These are phyloP conservation scores for Alternaria sp. DNA, from an alignment of 2,329 filamentous ascomycete species.

Conservation along the genomic window DNA sequence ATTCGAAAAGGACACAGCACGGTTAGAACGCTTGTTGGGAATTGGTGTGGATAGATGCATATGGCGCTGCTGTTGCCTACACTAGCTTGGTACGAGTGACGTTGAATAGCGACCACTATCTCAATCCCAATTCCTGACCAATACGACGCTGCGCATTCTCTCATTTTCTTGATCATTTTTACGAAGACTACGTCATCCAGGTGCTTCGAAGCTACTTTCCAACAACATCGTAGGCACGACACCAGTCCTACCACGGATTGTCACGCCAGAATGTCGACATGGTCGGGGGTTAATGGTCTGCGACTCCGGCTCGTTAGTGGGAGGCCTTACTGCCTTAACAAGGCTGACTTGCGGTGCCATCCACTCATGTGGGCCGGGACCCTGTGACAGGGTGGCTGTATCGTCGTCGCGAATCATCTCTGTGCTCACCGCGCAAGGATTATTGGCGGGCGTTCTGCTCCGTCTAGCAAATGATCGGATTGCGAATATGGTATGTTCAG, in stretches of 20 bases:
- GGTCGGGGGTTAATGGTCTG: slow-evolving; percentile 29
- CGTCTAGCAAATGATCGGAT: slow-evolving; percentile 7
- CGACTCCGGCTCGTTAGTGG: slow-evolving; percentile 44
- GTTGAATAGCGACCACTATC: slow-evolving; percentile 15
- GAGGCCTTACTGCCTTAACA: slow-evolving; percentile 43
- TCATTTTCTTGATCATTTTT: background rate
- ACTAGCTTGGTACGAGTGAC: slow-evolving; percentile 30
- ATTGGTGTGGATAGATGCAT: slow-evolving; percentile 32
- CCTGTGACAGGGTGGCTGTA: slow-evolving; percentile 12
- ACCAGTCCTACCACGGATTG: slow-evolving; percentile 26
- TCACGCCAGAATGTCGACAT: slow-evolving; percentile 31
- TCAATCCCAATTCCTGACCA: slow-evolving; percentile 1
- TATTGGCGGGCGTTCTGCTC: slow-evolving; percentile 14
- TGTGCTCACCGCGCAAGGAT: slow-evolving; percentile 6
- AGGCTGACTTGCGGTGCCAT: slow-evolving; percentile 44
- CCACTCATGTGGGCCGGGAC: slow-evolving; percentile 14
- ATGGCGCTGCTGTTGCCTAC: slow-evolving; percentile 33
- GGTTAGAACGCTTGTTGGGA: slow-evolving; percentile 28
- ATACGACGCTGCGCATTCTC: background rate
- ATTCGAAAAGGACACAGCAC: slow-evolving; percentile 14
- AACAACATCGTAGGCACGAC: slow-evolving; percentile 7
- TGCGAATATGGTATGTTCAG: slow-evolving; percentile 16
- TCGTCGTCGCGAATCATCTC: slow-evolving; percentile 12
- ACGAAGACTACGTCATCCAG: background rate
- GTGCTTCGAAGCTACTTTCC: background rate